These are phyloP conservation scores for Endothia cerciana DNA, from an alignment of 2,329 filamentous ascomycete genomes.

Conservation along the genomic window DNA sequence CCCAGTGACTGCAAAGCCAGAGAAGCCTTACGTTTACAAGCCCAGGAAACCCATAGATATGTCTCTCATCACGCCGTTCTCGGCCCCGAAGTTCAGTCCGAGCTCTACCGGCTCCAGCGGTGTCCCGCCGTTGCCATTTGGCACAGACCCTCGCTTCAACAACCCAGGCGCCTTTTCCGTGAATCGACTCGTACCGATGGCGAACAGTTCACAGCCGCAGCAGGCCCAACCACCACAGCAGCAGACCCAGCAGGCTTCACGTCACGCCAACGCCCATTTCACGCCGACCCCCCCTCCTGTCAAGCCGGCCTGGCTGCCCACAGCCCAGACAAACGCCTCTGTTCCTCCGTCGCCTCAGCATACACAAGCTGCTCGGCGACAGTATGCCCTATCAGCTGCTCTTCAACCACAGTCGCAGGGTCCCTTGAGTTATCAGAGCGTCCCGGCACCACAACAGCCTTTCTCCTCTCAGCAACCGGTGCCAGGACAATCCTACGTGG, in stretches of 20 bases:
- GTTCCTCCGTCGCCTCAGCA: not conserved
- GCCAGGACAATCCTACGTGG: constrained; percentile 17
- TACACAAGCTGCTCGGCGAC: constrained; percentile 7
- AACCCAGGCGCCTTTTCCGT: constrained; percentile 31
- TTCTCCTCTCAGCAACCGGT: constrained; percentile 17
- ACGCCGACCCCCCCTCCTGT: constrained; percentile 15
- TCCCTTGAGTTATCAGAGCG: not conserved
- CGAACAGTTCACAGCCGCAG: constrained; percentile 37
- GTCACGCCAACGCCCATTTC: constrained; percentile 9
- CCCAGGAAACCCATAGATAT: constrained; percentile 44
- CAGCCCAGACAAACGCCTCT: constrained; percentile 1
- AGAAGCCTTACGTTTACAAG: constrained; percentile 60
- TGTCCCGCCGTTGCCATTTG: constrained; percentile 32
- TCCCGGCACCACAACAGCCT: constrained; percentile 3
- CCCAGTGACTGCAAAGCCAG: constrained; percentile 35
- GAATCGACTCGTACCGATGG: constrained; percentile 36
- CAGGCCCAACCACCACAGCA: too few relatives aligned
- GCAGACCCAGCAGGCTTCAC: constrained; percentile 10
- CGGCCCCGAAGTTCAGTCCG: constrained; percentile 42
- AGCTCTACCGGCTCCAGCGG: constrained; percentile 29
- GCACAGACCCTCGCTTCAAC: constrained; percentile 33
- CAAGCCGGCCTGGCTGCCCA: constrained; percentile 22
- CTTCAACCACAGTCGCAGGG: constrained; percentile 5
- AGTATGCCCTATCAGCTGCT: constrained; percentile 6
- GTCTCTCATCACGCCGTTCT: constrained; percentile 35